phyloP scores from a whole-genome alignment of 108 stramenopile species.

The Nannochloropsis gaditana region DNA sequence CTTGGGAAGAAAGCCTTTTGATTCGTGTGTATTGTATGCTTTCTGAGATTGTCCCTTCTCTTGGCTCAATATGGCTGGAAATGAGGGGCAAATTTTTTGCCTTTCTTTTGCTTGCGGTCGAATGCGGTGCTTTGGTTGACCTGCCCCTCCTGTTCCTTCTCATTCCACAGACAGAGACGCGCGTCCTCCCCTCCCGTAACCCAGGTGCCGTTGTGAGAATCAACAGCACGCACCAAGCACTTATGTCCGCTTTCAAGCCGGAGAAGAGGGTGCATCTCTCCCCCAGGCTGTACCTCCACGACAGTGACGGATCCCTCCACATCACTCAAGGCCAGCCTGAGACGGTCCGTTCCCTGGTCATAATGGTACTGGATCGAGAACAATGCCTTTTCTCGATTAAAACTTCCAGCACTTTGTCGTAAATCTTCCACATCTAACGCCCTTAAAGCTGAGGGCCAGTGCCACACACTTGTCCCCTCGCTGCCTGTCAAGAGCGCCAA shows the following conservation, averaged over 20 bases:
- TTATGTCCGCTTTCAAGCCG: not conserved
- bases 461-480: slow-evolving; percentile 50
- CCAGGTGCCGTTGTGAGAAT: slow-evolving; percentile 18
- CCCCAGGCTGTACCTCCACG: slow-evolving; percentile 35
- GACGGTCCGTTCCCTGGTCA: slow-evolving; percentile 27
- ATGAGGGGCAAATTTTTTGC: not conserved
- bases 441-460: slow-evolving; percentile 46
- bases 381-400: not conserved
- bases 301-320: slow-evolving; percentile 31
- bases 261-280: not conserved
- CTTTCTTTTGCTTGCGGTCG: not conserved
- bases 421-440: slow-evolving; percentile 32
- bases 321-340: slow-evolving; percentile 36
- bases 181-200: slow-evolving; percentile 54
- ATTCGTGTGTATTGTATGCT: too few relatives aligned
- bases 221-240: not conserved
- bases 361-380: slow-evolving; percentile 38
- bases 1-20: too few relatives aligned
- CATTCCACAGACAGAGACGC: slow-evolving; percentile 39
- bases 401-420: not conserved
- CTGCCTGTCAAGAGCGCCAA: slow-evolving; percentile 39
- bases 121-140: not conserved
- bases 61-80: not conserved
- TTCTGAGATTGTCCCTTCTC: too few relatives aligned
- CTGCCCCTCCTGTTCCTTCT: not conserved